Conservation (phyloP, 140 eudicot genomes). For the Senecio squalidus region DNA sequence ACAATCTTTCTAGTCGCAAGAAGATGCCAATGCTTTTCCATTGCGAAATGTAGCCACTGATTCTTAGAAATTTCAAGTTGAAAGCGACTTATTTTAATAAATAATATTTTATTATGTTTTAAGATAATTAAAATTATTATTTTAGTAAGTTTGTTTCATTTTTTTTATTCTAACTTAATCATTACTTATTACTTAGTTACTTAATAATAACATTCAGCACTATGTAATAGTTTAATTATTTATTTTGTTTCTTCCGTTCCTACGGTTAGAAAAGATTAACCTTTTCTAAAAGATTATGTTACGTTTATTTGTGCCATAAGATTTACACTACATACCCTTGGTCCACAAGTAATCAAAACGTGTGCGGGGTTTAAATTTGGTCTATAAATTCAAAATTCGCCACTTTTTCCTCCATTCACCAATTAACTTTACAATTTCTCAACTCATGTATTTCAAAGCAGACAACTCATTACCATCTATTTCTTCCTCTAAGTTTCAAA, state of each 20-base stretch:
- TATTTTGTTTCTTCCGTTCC: no score
- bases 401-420: not conserved
- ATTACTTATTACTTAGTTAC: no score
- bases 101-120: no score
- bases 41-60: not conserved
- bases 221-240: no score
- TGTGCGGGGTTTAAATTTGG: constrained; percentile 11
- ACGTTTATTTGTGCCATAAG: not conserved
- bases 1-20: not conserved
- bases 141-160: no score
- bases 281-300: no score
- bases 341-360: constrained; percentile 30
- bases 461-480: not conserved
- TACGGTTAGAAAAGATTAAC: no score
- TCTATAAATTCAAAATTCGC: constrained; percentile 11
- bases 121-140: no score
- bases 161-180: no score
- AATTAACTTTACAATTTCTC: constrained; percentile 3
- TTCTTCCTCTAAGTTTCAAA: constrained; percentile 1
- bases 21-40: not conserved
- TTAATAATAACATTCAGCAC: no score
- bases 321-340: constrained; percentile 12
- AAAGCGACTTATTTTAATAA: not conserved
- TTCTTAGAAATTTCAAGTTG: constrained; percentile 3
- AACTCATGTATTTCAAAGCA: not conserved